Evolutionary conservation across 345 rosid species (phyloP).

Genomic region (Corchorus olitorius): DNA sequence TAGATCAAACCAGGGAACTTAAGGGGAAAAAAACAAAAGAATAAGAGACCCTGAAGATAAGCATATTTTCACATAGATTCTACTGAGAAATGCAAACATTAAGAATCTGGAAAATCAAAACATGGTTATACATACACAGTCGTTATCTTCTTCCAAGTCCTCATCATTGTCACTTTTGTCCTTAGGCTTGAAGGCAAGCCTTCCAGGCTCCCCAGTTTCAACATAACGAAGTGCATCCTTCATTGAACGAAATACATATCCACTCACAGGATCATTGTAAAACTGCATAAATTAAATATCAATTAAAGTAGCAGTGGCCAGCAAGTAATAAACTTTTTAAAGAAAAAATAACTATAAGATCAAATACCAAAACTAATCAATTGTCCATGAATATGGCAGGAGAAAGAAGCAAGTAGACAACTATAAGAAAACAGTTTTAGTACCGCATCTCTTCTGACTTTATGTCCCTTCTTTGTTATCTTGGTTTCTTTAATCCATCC

Average conservation of each 20-base stretch:
- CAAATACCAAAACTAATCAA: neutral
- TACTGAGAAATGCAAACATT: conserved; percentile 5
- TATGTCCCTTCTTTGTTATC: conserved; percentile 53
- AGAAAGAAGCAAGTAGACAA: conserved; percentile 1
- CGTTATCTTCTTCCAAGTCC: conserved; percentile 49
- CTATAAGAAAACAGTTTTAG: conserved; percentile 8
- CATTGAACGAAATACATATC: conserved; percentile 79
- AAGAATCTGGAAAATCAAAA: neutral
- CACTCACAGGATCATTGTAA: conserved; percentile 81
- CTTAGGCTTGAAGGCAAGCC: conserved; percentile 56
- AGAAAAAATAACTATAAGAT: neutral
- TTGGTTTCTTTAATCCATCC: conserved; percentile 89
- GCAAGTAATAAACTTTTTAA: conserved; percentile 3
- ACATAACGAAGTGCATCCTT: conserved; percentile 75
- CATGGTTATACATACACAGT: conserved; percentile 42
- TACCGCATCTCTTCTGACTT: conserved; percentile 75
- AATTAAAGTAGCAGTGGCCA: neutral
- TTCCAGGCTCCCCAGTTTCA: conserved; percentile 65
- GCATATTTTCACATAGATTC: neutral
- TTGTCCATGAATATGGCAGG: neutral
- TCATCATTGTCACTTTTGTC: conserved; percentile 37
- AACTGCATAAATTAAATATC: conserved; percentile 46
- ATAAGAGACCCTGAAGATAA: neutral
- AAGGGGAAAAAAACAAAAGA: neutral
- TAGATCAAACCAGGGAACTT: neutral